phyloP scores from a whole-genome alignment of 371 early-diverging fungal genomes.

The Smittium culicis region DNA sequence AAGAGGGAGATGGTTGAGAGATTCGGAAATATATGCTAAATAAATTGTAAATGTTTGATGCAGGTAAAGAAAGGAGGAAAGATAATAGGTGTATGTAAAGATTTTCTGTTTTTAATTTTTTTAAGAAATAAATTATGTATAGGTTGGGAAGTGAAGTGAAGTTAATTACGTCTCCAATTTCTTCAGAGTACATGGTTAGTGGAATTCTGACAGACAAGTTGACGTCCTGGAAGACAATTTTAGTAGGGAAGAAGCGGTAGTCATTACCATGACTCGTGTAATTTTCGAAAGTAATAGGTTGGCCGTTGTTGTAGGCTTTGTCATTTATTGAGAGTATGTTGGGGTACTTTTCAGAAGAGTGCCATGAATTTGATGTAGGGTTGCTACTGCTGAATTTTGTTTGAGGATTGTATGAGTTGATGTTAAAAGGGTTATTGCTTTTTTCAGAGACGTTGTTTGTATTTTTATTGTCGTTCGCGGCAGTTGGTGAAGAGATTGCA shows the following conservation, averaged over 20 bases:
- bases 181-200: constrained; percentile 65
- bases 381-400: neutral
- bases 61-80: neutral
- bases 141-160: neutral
- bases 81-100: too few species aligned
- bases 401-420: too few species aligned
- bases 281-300: neutral
- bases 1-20: too few species aligned
- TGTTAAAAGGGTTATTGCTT: too few species aligned
- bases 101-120: too few species aligned
- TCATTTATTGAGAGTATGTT: neutral
- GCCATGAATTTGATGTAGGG: neutral
- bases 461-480: too few species aligned
- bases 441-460: too few species aligned
- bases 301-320: neutral
- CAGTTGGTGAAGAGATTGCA: neutral
- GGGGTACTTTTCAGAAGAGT: neutral
- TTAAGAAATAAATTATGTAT: neutral
- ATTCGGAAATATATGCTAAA: too few species aligned
- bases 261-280: too few species aligned
- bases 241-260: constrained; percentile 70
- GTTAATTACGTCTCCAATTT: constrained; percentile 60
- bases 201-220: constrained; percentile 77
- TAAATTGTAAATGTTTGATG: too few species aligned
- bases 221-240: constrained; percentile 61